Evolutionary conservation across 106 monocot genomes (phyloP).

Genomic region (Dioscorea zingiberensis): DNA sequence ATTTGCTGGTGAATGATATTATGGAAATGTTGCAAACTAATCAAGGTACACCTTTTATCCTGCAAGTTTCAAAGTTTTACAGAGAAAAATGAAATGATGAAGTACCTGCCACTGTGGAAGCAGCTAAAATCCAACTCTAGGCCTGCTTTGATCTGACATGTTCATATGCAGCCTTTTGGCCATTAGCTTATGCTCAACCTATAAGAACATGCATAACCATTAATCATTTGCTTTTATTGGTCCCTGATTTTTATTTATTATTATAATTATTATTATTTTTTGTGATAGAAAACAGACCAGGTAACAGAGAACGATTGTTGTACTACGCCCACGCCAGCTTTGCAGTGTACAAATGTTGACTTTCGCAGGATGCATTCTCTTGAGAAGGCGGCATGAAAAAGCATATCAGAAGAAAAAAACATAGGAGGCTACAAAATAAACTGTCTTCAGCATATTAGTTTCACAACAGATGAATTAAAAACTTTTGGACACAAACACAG

Average conservation of each 20-base stretch:
- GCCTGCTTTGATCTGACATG: conserved; percentile 69
- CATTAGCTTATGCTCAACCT: conserved; percentile 88
- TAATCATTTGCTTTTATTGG: not conserved
- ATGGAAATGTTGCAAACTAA: too few relatives aligned
- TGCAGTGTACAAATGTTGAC: conserved; percentile 95
- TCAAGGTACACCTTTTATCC: too few relatives aligned
- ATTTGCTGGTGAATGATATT: too few relatives aligned
- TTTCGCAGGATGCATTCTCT: conserved; percentile 66
- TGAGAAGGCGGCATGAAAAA: not conserved
- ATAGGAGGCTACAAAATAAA: not conserved
- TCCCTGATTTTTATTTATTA: too few relatives aligned
- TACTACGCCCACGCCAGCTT: conserved; percentile 99
- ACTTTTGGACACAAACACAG: too few relatives aligned
- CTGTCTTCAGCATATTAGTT: too few relatives aligned
- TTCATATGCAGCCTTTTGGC: conserved; percentile 67
- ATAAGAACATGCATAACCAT: conserved; percentile 6
- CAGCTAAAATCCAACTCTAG: conserved; percentile 82
- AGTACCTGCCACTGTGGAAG: conserved; percentile 86
- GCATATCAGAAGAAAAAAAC: not conserved
- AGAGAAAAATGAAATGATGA: not conserved
- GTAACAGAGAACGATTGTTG: conserved; percentile 94
- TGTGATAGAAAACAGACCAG: conserved; percentile 42
- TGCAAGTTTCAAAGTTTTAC: too few relatives aligned
- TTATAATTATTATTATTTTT: too few relatives aligned
- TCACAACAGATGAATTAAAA: too few relatives aligned